Evolutionary conservation across 2,329 filamentous ascomycete genomes (phyloP), one percentile per base, ranked within the genome.

Genomic region (Colletotrichum sp.): DNA sequence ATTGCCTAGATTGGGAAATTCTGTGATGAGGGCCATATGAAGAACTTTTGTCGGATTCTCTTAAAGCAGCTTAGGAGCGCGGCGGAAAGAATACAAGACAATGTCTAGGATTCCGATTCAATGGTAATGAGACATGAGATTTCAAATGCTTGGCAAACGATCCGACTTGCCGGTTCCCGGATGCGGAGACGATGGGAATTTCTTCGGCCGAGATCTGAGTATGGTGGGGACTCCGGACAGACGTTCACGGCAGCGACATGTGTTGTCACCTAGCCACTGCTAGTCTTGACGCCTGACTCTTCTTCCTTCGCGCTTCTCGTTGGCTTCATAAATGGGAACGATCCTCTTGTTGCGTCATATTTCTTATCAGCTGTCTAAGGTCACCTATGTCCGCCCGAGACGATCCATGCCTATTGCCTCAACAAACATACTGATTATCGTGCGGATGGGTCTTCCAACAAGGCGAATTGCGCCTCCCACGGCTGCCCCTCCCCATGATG

Each of bases 361-460:
- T 0, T 12, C 38, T 7, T 43, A 43, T n/a, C 8, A 2, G 38
- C 38, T n/a, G 9, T n/a, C 18, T 10, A 4, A 43, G 1, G 0
- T 18, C 38, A 43, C 5, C 1, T 43, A 36, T 0, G 13, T 43
- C 38, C 0, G 8, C 18, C 38, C 8, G 38, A 43, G 38, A 10
- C 9, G 18, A n/a, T 0, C 18, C 38, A 10, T 43, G 18, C 16
- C 38, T 43, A n/a, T 9, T 18, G 0, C 16, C 3, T 18, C 36
- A 18, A 43, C 36, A 43, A 18, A 43, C 16, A 10, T 43, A 43
- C 38, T 43, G 38, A n/a, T 43, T 43, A n/a, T 5, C 38, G 9
- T 43, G 18, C 9, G 18, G 38, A 43, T 43, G 5, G 9, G 18
- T 12, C 38, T 43, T 43, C 18, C 38, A n/a, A 43, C 38, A 9